Evolutionary conservation across 2,329 filamentous ascomycete genomes (phyloP), one percentile per base, ranked within the genome.

Genomic region (Canariomyces notabilis): DNA sequence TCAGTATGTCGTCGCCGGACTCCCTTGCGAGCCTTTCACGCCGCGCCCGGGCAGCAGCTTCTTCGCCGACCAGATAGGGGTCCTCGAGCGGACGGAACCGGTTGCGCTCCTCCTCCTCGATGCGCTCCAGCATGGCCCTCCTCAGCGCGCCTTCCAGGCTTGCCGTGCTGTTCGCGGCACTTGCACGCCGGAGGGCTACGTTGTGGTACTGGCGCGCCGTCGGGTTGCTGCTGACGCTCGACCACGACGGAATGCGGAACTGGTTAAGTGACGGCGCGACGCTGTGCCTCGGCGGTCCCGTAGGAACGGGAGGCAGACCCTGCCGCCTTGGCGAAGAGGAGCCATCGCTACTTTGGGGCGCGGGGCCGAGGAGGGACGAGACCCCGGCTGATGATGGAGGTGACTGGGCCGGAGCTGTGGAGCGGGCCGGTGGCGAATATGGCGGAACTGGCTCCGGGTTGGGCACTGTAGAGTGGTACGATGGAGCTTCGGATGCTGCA

Each of bases 61-160:
- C 73, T 64, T 85, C 81, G 26, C 83, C 83, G 2, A 86, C 83
- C 8, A 86, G 67, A 46, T 82, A 74, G 0, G 82, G 82, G 54
- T 86, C 83, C 63, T 87, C 83, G 15, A 82, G 69, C 2, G 79
- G 80, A 6, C 74, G 69, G 32, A 69, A 54, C 18, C 50, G 39
- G 48, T 58, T 39, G 42, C 56, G 54, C 51, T 66, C 61, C 48
- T 68, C 65, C 49, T 69, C 65, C 29, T 64, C 61, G 44, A 67
- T 59, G 16, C 63, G 59, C 42, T 68, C 64, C n/a, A 67, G 58
- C 39, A 67, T 50, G 21, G 64, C 57, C 47, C 62, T 60, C 18
- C 61, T 50, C 46, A 64, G 55, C n/a, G n/a, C n/a, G 4, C 58
- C 59, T 15, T 62, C 61, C 38, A 57, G 56, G 57, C 18, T 16